Percentiles rank a stretch among this genome's conserved stretches.
Conservation (phyloP, 352 stramenopile species). For the Phytophthora ramorum region DNA sequence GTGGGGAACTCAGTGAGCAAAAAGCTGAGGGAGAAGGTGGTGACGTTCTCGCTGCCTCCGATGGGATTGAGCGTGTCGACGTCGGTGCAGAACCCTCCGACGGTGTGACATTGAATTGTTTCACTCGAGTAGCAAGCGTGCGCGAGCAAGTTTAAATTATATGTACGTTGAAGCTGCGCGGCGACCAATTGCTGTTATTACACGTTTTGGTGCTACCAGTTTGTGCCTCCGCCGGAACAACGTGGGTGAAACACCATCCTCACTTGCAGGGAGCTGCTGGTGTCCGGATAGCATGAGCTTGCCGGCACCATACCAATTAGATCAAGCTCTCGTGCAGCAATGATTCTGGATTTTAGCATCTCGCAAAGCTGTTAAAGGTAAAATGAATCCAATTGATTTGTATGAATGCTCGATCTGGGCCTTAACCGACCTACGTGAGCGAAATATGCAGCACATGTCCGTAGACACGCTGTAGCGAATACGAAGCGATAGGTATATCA, state of each 20-base stretch:
- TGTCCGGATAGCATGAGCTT: no score
- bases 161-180: not conserved
- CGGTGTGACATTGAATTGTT: constrained; percentile 31
- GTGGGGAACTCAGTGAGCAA: constrained; percentile 69
- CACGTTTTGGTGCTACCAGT: no score
- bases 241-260: no score
- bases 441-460: not conserved
- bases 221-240: no score
- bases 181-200: not conserved
- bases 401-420: not conserved
- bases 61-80: constrained; percentile 74
- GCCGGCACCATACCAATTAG: no score
- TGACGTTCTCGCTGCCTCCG: constrained; percentile 78
- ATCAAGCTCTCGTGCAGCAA: no score
- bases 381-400: not conserved
- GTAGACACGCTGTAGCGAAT: not conserved
- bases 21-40: constrained; percentile 65
- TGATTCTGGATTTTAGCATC: no score
- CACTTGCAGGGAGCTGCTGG: no score
- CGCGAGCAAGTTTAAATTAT: not conserved
- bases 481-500: not conserved
- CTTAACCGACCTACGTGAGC: no score
- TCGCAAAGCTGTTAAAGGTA: not conserved
- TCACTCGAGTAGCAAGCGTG: no score
- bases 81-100: constrained; percentile 56